Evolutionary conservation across 2,329 filamentous ascomycete species (phyloP), one percentile per base, ranked within the genome.

Genomic region (Orbilia ellipsospora): DNA sequence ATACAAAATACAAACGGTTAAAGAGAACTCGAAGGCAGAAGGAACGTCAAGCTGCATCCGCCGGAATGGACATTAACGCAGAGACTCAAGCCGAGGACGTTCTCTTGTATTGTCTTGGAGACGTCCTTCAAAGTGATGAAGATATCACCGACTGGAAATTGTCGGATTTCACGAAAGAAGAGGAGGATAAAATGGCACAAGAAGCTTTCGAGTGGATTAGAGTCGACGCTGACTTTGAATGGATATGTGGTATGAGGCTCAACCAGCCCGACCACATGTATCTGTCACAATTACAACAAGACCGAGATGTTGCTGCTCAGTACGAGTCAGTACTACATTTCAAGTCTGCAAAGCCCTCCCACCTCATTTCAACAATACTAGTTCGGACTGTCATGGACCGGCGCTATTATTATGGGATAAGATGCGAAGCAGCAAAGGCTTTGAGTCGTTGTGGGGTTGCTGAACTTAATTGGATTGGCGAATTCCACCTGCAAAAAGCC

Each of bases 121-220:
- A 99, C 82, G 91, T 97, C 7, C 87, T 99, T 45, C 91, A 95
- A 80, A 89, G 87, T 3, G 88, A 91, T 7, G 90, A 96, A 77
- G 95, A 99, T 65, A 88, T 92, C 54, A 85, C 88, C 60, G 89
- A 92, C 50, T 99, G 95, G 94, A 89, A 88, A 61, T 85, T 99
- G 4, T 88, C 89, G 4, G 94, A 98, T 78, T 99, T 94, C 94
- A 90, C 92, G 56, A 88, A 91, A 73, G 92, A 96, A 66, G 92
- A 94, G 15, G 94, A 98, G 82, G 87, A 90, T 42, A 90, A 89
- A 80, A 98, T 99, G 94, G 93, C 95, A 68, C 89, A 93, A 78
- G 95, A 99, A 81, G 96, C 93, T 0, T 99, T 97, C 80, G 95
- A 99, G 82, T 99, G 96, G 95, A 96, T 99, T 79, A 90, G 95